A percentile compares a stretch with the other conserved stretches of the same genome.
Evolutionary conservation across 257 asterid genomes (phyloP).

Genomic region (Thymus quinquecostatus): DNA sequence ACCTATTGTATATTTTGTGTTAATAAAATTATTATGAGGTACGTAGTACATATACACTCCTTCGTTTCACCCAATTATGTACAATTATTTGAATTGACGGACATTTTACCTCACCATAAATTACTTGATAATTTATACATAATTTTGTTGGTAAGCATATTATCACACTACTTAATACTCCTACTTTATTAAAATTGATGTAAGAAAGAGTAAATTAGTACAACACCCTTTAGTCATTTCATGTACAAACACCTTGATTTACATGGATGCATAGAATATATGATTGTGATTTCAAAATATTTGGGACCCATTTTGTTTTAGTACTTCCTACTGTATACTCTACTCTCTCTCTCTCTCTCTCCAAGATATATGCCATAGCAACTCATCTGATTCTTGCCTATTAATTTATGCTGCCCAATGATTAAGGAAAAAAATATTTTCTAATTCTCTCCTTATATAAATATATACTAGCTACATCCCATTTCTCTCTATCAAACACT

Average conservation of each 20-base stretch:
- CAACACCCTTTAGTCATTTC: neutral
- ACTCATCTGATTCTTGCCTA: slow-evolving; percentile 66
- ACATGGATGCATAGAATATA: slow-evolving; percentile 39
- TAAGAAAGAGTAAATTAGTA: no score
- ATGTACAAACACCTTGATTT: slow-evolving; percentile 31
- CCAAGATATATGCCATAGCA: slow-evolving; percentile 36
- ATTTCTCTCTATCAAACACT: slow-evolving; percentile 10
- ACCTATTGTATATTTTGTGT: no score
- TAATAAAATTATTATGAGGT: no score
- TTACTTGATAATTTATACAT: no score
- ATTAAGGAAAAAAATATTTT: slow-evolving; percentile 10
- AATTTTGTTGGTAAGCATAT: no score
- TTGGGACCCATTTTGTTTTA: slow-evolving; percentile 53
- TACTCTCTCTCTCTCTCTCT: slow-evolving; percentile 48
- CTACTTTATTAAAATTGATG: no score
- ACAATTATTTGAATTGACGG: no score
- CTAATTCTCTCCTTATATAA: slow-evolving; percentile 17
- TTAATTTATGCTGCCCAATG: slow-evolving; percentile 24
- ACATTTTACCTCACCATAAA: no score
- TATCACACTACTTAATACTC: no score
- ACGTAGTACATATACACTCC: no score
- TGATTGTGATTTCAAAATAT: slow-evolving; percentile 25
- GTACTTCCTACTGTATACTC: slow-evolving; percentile 39
- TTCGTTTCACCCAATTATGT: no score
- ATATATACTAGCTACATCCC: slow-evolving; percentile 20